Percentiles rank a stretch among this genome's conserved stretches.
Conservation (phyloP, 257 asterid genomes). For the Marsdenia floribunda region DNA sequence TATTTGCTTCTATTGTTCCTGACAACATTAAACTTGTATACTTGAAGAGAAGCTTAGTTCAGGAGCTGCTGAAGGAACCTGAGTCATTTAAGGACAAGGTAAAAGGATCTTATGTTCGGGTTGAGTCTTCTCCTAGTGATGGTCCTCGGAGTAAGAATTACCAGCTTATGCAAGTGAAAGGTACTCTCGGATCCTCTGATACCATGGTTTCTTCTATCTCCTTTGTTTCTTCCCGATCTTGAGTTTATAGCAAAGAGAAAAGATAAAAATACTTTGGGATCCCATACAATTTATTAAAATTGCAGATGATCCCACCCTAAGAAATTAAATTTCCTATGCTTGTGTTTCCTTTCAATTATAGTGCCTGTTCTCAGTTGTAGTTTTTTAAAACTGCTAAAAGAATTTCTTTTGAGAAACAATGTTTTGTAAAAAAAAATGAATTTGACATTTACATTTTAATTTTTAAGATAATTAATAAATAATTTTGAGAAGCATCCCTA, state of each 20-base stretch:
- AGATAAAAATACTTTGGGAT: background rate
- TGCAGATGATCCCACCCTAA: background rate
- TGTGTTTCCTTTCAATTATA: too few relatives aligned
- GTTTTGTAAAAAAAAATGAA: too few relatives aligned
- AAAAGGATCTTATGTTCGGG: constrained; percentile 56
- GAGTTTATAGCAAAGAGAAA: background rate
- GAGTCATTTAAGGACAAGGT: constrained; percentile 61
- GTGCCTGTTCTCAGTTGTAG: too few relatives aligned
- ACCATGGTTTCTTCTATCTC: background rate
- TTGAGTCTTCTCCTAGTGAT: constrained; percentile 38
- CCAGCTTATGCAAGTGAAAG: constrained; percentile 71
- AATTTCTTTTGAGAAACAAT: too few relatives aligned
- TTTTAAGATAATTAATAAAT: too few relatives aligned
- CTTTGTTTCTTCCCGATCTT: too few relatives aligned
- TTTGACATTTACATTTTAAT: too few relatives aligned
- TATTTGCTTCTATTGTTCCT: constrained; percentile 43
- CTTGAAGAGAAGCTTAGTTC: constrained; percentile 53
- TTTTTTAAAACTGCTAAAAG: too few relatives aligned
- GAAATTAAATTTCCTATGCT: background rate
- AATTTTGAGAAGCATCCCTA: too few relatives aligned
- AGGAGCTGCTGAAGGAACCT: constrained; percentile 50
- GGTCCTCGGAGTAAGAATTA: constrained; percentile 24
- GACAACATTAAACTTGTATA: constrained; percentile 68
- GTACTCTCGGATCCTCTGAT: constrained; percentile 25
- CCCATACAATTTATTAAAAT: background rate